These are phyloP conservation scores for Solanum pimpinellifolium DNA, from an alignment of 257 asterid species.

Conservation along the genomic window DNA sequence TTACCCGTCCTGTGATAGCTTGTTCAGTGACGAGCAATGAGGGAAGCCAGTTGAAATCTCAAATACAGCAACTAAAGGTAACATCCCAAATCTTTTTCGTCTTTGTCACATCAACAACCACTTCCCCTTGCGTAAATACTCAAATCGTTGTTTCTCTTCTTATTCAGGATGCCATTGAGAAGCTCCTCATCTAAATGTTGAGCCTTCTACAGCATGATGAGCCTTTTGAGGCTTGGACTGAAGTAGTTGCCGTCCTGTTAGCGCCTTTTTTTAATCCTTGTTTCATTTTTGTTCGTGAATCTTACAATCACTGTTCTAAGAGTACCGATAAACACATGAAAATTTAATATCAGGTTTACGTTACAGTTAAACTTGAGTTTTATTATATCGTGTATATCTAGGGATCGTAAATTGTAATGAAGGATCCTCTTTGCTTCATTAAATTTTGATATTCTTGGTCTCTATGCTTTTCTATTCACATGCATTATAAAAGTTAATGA, in stretches of 20 bases:
- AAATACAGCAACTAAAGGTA: conserved; percentile 77
- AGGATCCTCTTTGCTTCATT: not conserved
- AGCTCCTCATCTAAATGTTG: conserved; percentile 23
- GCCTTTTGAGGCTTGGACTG: conserved; percentile 35
- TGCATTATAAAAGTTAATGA: not conserved
- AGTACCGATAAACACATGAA: not conserved
- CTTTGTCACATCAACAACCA: not conserved
- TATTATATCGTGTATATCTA: not conserved
- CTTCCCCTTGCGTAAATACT: not conserved
- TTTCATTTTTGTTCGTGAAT: not conserved
- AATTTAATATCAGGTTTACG: not conserved
- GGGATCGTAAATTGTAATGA: not conserved
- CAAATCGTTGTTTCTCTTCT: not conserved
- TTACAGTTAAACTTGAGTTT: not conserved
- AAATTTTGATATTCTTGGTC: not conserved
- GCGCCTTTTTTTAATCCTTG: not conserved
- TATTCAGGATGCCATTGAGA: conserved; percentile 27
- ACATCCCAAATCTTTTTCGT: not conserved
- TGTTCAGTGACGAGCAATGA: conserved; percentile 84
- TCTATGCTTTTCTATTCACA: not conserved
- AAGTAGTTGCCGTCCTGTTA: conserved; percentile 2
- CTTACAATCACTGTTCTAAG: not conserved
- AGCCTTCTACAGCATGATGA: conserved; percentile 22
- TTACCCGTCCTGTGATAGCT: conserved; percentile 84
- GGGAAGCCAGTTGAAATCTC: conserved; percentile 83